Evolutionary conservation across 2,329 filamentous ascomycete genomes (phyloP).

Genomic region (Clarireedia homoeocarpa): DNA sequence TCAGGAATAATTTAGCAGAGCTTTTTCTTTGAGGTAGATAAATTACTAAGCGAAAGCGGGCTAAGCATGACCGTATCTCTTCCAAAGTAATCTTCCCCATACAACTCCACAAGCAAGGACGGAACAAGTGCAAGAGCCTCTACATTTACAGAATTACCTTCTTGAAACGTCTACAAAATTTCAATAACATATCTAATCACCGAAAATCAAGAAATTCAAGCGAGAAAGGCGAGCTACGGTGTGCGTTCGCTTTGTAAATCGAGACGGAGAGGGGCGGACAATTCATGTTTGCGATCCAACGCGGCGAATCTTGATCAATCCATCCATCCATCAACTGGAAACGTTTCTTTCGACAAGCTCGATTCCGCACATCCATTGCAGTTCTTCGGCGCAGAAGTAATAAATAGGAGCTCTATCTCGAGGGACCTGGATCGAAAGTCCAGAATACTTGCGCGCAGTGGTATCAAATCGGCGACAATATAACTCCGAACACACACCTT

Average conservation of each 20-base stretch:
- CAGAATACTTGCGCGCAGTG: too few relatives aligned
- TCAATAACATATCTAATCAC: slow-evolving; percentile 5
- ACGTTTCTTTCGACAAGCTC: not conserved
- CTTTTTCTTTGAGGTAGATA: not conserved
- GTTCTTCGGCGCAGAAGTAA: too few relatives aligned
- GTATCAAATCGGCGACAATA: too few relatives aligned
- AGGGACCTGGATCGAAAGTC: too few relatives aligned
- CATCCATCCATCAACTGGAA: too few relatives aligned
- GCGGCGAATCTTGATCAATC: not conserved
- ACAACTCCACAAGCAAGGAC: slow-evolving; percentile 22
- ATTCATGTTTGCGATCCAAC: not conserved
- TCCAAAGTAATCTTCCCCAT: slow-evolving; percentile 17
- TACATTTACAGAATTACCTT: not conserved
- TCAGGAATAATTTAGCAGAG: slow-evolving; percentile 2
- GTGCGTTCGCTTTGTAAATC: too few relatives aligned
- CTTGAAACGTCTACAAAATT: slow-evolving; percentile 1
- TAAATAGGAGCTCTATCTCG: too few relatives aligned
- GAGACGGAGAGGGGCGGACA: not conserved
- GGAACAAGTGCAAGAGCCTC: not conserved
- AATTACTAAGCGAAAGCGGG: slow-evolving; percentile 18
- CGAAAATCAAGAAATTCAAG: not conserved
- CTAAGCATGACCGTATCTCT: slow-evolving; percentile 19
- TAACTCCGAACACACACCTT: too few relatives aligned
- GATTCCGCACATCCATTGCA: too few relatives aligned
- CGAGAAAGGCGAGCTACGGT: too few relatives aligned